Percentiles rank a stretch among this genome's conserved stretches.
Conservation (phyloP, 768 basidiomycete genomes). For the Kondoa malvinella region DNA sequence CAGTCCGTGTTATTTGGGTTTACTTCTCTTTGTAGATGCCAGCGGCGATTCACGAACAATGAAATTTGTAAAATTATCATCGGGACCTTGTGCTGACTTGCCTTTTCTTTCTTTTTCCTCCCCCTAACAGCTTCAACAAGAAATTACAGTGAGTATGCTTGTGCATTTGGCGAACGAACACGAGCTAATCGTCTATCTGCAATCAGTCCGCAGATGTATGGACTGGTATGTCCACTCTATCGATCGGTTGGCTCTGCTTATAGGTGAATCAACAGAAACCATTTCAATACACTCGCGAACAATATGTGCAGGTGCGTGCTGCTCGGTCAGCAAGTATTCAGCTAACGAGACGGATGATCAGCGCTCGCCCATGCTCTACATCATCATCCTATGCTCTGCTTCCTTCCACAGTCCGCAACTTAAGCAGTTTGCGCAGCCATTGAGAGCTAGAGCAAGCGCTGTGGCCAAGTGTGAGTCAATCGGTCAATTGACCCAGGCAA, state of each 20-base stretch:
- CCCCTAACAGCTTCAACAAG: neutral
- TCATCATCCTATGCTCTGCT: neutral
- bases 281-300: neutral
- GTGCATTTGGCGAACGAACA: neutral
- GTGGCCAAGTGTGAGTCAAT: neutral
- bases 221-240: neutral
- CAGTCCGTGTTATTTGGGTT: neutral
- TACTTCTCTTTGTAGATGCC: neutral
- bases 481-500: neutral
- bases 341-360: neutral
- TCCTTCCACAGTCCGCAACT: neutral
- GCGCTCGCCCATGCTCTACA: neutral
- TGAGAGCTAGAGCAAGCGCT: neutral
- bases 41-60: neutral
- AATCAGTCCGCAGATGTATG: neutral
- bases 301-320: neutral
- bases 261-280: neutral
- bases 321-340: neutral
- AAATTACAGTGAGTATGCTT: neutral
- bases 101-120: neutral
- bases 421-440: neutral
- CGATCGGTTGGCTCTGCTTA: neutral
- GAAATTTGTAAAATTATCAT: neutral
- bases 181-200: neutral
- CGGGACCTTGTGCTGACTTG: neutral